A percentile compares a stretch with the other conserved stretches of the same genome.
Conservation (phyloP, 2,329 filamentous ascomycete species). For the Microsporum canis region DNA sequence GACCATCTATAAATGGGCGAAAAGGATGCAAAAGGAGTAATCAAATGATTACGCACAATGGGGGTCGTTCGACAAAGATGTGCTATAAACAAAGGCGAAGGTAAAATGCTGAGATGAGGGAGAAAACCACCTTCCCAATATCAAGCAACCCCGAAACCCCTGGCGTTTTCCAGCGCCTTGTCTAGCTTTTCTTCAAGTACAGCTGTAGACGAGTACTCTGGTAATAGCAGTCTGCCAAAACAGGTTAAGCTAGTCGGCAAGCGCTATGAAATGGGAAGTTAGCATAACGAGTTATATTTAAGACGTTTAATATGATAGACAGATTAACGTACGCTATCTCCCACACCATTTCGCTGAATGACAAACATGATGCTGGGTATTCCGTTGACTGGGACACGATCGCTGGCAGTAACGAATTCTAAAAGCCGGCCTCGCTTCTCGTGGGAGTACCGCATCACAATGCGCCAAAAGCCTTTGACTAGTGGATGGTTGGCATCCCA, state of each 20-base stretch:
- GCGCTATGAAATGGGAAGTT: conserved; percentile 20
- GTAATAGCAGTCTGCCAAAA: conserved; percentile 77
- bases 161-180: conserved; percentile 79
- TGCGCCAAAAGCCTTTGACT: conserved; percentile 71
- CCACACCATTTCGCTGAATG: conserved; percentile 64
- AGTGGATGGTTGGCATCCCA: conserved; percentile 60
- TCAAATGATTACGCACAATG: background rate
- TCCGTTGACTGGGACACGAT: conserved; percentile 79
- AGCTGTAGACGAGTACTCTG: conserved; percentile 63
- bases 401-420: conserved; percentile 90
- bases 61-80: too few species aligned
- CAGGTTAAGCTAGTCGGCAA: conserved; percentile 87
- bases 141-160: conserved; percentile 76
- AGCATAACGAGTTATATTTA: conserved; percentile 9
- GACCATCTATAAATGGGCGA: background rate
- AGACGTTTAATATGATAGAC: background rate
- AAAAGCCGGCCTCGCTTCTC: conserved; percentile 64
- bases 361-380: conserved; percentile 72
- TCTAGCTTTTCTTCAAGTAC: conserved; percentile 61
- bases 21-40: background rate
- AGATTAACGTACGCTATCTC: conserved; percentile 35
- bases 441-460: conserved; percentile 55
- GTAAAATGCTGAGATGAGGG: background rate
- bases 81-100: background rate
- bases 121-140: background rate